phyloP scores from a whole-genome alignment of 2,329 filamentous ascomycete genomes.

The Cytospora schulzeri region DNA sequence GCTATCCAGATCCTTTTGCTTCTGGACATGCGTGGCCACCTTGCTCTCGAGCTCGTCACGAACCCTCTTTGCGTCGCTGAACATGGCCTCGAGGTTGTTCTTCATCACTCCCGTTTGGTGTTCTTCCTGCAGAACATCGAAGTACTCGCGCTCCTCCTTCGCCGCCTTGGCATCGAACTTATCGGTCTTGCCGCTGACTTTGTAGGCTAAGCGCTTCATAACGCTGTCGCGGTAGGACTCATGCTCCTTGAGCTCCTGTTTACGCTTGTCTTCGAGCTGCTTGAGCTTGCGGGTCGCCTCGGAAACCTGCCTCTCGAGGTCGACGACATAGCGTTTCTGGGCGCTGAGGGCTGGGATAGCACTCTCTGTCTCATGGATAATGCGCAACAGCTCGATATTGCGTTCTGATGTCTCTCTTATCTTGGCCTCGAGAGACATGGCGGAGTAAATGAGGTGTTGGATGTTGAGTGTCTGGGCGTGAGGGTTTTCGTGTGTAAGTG shows the following conservation, averaged over 20 bases:
- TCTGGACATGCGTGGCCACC: slow-evolving; percentile 40
- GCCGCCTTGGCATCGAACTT: slow-evolving; percentile 51
- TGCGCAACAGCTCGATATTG: slow-evolving; percentile 47
- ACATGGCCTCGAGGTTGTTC: slow-evolving; percentile 42
- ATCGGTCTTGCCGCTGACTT: slow-evolving; percentile 50
- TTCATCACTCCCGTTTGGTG: slow-evolving; percentile 48
- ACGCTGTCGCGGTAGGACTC: slow-evolving; percentile 55
- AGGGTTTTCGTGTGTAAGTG: background rate
- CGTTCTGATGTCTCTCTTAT: slow-evolving; percentile 44
- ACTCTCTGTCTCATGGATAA: slow-evolving; percentile 52
- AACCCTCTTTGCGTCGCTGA: slow-evolving; percentile 43
- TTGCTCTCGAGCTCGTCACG: slow-evolving; percentile 41
- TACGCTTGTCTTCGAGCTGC: slow-evolving; percentile 43
- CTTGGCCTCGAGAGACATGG: slow-evolving; percentile 39
- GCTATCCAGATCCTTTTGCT: slow-evolving; percentile 50
- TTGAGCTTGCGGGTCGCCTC: slow-evolving; percentile 42
- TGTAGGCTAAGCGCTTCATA: slow-evolving; percentile 54
- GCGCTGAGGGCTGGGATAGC: slow-evolving; percentile 48
- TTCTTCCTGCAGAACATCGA: slow-evolving; percentile 52
- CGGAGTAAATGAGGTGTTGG: background rate
- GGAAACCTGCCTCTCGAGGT: slow-evolving; percentile 46
- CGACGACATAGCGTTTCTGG: slow-evolving; percentile 47
- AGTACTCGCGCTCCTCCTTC: slow-evolving; percentile 58
- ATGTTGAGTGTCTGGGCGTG: background rate
- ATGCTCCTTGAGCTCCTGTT: slow-evolving; percentile 53